phyloP scores from a whole-genome alignment of 1,284 basidiomycete genomes.

The Papiliotrema flavescens region DNA sequence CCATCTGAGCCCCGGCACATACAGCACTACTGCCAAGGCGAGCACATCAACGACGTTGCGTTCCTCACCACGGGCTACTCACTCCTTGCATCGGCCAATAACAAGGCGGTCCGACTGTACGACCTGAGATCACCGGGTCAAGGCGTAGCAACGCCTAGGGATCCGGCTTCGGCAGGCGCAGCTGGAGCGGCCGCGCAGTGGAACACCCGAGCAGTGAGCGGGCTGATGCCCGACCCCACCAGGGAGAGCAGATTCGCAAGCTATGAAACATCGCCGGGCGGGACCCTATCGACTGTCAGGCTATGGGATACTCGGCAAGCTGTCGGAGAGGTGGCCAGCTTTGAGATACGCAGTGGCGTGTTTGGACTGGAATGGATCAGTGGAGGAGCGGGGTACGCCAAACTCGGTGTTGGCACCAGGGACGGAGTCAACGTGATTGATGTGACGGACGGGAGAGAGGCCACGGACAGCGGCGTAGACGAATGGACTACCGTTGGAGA shows the following conservation, averaged over 20 bases:
- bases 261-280: constrained; percentile 28
- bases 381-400: constrained; percentile 10
- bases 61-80: constrained; percentile 21
- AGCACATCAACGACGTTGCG: constrained; percentile 39
- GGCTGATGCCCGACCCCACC: constrained; percentile 29
- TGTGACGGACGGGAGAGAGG: constrained; percentile 25
- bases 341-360: constrained; percentile 29
- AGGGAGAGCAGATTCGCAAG: constrained; percentile 32
- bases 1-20: constrained; percentile 33
- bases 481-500: constrained; percentile 37
- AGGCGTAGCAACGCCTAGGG: neutral
- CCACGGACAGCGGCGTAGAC: constrained; percentile 15
- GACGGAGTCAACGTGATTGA: constrained; percentile 45
- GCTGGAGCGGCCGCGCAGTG: constrained; percentile 18
- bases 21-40: constrained; percentile 44
- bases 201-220: constrained; percentile 37
- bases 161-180: neutral
- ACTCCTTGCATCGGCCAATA: constrained; percentile 36
- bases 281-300: constrained; percentile 27
- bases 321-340: constrained; percentile 29
- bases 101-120: constrained; percentile 37
- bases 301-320: constrained; percentile 44
- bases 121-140: constrained; percentile 33
- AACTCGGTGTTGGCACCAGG: constrained; percentile 39
- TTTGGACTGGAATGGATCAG: constrained; percentile 33